Evolutionary conservation across 78 protist species (phyloP), one percentile per base, ranked within the genome.

Genomic region (Dictyostelium capitatum): DNA sequence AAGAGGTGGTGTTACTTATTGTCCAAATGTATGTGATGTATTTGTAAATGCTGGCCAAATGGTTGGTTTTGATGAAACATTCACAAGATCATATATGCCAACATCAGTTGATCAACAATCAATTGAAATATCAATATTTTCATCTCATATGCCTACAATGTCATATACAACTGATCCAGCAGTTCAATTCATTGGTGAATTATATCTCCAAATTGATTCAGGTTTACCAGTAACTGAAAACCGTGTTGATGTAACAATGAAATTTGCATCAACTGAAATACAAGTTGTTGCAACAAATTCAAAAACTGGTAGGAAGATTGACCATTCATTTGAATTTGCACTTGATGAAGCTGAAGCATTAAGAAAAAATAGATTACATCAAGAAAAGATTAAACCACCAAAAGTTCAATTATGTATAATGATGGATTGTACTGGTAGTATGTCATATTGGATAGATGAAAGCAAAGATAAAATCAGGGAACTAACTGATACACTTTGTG

Each of bases 51-150:
- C 73, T 23, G 73, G 73, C 1, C 73, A 65, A 23, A 25, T 23
- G n/a, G 73, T 65, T 65, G 73, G 73, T 12, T 25, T 23, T 10
- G 73, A 65, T 65, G 73, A 65, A 65, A 20, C 20, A 65, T 17
- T 65, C 6, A 23, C 30, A 10, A 11, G 30, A 65, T 17, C 73
- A 23, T 65, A 65, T 23, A 12, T 25, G 10, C 73, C 73, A 65
- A 17, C 20, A 19, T 65, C 73, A 11, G 43, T 20, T 23, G 30
- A 17, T 65, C 46, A 17, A 23, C 1, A 17, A 1, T 23, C n/a
- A 65, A 20, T 65, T 23, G 73, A 17, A 17, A 5, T 65, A 9
- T 17, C 73, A 17, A 65, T 65, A 17, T 65, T 65, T 23, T 25
- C 73, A 25, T 65, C 73, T 2, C 73, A 65, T 25, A 25, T 65